Evolutionary conservation across 2,329 filamentous ascomycete genomes (phyloP), one percentile per base, ranked within the genome.

Genomic region (Chaetothyriales sp.): DNA sequence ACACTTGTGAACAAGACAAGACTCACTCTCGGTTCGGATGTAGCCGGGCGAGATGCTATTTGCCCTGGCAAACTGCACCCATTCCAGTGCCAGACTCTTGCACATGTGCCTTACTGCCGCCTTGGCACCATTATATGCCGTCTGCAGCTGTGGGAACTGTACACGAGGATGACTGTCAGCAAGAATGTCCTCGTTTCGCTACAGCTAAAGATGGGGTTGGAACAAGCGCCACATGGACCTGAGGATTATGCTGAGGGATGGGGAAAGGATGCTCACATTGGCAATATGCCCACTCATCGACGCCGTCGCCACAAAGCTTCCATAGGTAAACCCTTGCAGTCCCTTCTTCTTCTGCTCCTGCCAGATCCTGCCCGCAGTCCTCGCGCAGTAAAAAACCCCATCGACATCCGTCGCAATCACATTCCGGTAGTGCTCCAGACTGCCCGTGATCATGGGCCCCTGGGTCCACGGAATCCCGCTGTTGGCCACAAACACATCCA

Each of bases 401-500:
- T 86, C 83, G 12, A 90, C 67, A 65, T 92, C 84, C 47, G 83
- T 82, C 46, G 73, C 69, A 57, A 87, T 73, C 42, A 90, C 81
- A 54, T 79, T 76, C 47, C 74, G 73, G 68, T 84, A 85, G 60
- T 79, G 76, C 18, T 79, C 74, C 18, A 81, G 62, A n/a, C 52
- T 45, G 20, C 80, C 82, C 54, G 85, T 80, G 36, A 86, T 71
- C 63, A 83, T 79, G 7, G 79, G 64, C 0, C 82, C 81, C 53
- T 85, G 73, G 1, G 76, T 80, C 83, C 83, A 89, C 0, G 80
- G 75, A 49, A 88, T 80, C 48, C 84, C 84, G 12, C 81, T 81
- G 63, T 92, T 90, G 59, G 85, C 84, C 44, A 89, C 78, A 60
- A 90, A 87, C 57, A 87, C 73, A 60, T 89, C 85, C 7, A 90